These are phyloP conservation scores for Oryza officinalis DNA, from an alignment of 176 grass and related monocot genomes.

Conservation along the genomic window DNA sequence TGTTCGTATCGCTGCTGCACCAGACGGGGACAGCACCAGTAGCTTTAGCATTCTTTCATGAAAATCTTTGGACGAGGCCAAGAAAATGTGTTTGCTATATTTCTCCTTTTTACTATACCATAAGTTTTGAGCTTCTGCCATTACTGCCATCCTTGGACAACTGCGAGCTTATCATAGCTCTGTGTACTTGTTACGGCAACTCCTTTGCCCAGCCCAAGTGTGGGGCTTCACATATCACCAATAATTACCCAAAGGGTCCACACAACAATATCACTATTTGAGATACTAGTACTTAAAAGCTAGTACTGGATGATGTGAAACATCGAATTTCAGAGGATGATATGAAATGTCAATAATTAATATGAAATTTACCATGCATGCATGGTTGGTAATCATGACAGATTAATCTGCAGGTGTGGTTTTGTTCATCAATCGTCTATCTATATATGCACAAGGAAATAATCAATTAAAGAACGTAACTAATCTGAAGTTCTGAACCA, in stretches of 20 bases:
- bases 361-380: neutral
- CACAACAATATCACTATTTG: neutral
- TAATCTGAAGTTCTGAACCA: neutral
- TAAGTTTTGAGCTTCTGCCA: slow-evolving; percentile 30
- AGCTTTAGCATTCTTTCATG: slow-evolving; percentile 48
- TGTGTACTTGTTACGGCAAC: slow-evolving; percentile 46
- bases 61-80: slow-evolving; percentile 40
- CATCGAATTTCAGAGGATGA: neutral
- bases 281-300: neutral
- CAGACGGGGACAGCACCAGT: slow-evolving; percentile 33
- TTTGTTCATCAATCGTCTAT: neutral
- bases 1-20: slow-evolving; percentile 41
- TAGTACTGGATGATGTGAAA: neutral
- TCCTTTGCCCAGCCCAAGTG: neutral
- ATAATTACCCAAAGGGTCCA: slow-evolving; percentile 20
- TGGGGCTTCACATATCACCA: slow-evolving; percentile 37
- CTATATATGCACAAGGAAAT: neutral
- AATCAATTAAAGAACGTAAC: neutral
- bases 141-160: slow-evolving; percentile 30
- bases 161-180: slow-evolving; percentile 33
- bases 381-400: neutral
- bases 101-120: slow-evolving; percentile 19
- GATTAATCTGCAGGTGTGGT: neutral
- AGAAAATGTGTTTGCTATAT: neutral
- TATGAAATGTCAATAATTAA: no score